These are phyloP conservation scores for Corymbia calophylla DNA, from an alignment of 441 rosid genomes.

Conservation along the genomic window DNA sequence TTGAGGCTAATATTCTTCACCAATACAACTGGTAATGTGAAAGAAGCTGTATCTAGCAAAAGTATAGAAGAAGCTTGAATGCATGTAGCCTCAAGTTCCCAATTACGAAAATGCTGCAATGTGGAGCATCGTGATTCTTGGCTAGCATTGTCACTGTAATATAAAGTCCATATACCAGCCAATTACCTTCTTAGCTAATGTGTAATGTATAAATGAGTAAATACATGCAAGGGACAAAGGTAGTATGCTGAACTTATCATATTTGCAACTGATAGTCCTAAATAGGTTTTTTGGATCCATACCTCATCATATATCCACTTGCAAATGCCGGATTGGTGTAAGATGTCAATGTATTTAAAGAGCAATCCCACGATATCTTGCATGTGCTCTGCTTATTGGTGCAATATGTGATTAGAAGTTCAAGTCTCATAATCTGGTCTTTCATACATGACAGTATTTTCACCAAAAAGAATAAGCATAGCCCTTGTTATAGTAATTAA, in stretches of 20 bases:
- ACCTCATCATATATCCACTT: slow-evolving; percentile 99
- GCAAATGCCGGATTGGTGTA: slow-evolving; percentile 72
- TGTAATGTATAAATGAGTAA: not conserved
- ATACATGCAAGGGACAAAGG: not conserved
- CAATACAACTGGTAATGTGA: not conserved
- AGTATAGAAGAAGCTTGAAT: not conserved
- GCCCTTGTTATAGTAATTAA: not conserved
- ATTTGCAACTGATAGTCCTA: not conserved
- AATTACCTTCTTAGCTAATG: not conserved
- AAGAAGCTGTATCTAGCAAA: not conserved
- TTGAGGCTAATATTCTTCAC: not conserved
- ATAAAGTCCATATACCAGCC: not conserved
- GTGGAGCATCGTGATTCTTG: not conserved
- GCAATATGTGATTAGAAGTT: not conserved
- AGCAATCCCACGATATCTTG: slow-evolving; percentile 73
- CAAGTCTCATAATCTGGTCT: not conserved
- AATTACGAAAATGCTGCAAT: not conserved
- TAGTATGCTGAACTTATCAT: not conserved
- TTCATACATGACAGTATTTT: not conserved
- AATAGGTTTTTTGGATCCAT: slow-evolving; percentile 1
- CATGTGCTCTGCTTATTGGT: slow-evolving; percentile 53
- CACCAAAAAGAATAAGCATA: not conserved
- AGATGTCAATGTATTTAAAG: slow-evolving; percentile 69
- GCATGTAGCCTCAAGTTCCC: not conserved
- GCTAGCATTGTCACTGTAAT: not conserved